Conservation (phyloP, 129 eudicot species). For the Pulicaria dysenterica region DNA sequence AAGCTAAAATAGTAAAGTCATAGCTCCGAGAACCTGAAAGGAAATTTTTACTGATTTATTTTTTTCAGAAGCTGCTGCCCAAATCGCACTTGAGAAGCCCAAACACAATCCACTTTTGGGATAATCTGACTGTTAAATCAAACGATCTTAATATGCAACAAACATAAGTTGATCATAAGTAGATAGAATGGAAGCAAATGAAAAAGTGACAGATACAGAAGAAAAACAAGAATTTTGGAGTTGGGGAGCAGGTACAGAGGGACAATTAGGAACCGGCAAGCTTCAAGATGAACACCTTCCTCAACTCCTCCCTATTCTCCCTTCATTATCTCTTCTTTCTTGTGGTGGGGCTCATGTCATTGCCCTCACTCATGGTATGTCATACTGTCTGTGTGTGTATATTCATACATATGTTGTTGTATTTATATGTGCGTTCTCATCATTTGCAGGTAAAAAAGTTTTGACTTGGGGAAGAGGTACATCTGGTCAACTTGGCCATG, state of each 20-base stretch:
- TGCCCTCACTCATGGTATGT: conserved; percentile 64
- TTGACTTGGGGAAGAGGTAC: conserved; percentile 90
- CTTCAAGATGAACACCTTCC: conserved; percentile 72
- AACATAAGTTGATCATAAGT: background rate
- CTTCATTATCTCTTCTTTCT: conserved; percentile 55
- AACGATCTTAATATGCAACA: conserved; percentile 6
- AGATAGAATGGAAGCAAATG: conserved; percentile 31
- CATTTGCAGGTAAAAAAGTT: conserved; percentile 63
- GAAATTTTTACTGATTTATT: too few relatives aligned
- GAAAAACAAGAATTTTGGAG: conserved; percentile 60
- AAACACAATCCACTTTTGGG: background rate
- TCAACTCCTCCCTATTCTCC: conserved; percentile 48
- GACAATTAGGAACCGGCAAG: conserved; percentile 70
- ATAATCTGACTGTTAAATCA: background rate
- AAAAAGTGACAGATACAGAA: conserved; percentile 32
- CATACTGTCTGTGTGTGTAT: background rate
- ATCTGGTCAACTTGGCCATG: conserved; percentile 94
- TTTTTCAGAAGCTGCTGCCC: background rate
- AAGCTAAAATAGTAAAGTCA: background rate
- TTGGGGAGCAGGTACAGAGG: conserved; percentile 99
- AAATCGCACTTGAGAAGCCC: background rate
- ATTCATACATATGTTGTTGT: background rate
- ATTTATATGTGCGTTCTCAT: background rate
- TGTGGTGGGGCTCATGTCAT: conserved; percentile 97
- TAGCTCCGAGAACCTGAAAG: background rate